These are phyloP conservation scores for Coemansia sp. DNA, from an alignment of 192 early-diverging fungal species.

Conservation along the genomic window DNA sequence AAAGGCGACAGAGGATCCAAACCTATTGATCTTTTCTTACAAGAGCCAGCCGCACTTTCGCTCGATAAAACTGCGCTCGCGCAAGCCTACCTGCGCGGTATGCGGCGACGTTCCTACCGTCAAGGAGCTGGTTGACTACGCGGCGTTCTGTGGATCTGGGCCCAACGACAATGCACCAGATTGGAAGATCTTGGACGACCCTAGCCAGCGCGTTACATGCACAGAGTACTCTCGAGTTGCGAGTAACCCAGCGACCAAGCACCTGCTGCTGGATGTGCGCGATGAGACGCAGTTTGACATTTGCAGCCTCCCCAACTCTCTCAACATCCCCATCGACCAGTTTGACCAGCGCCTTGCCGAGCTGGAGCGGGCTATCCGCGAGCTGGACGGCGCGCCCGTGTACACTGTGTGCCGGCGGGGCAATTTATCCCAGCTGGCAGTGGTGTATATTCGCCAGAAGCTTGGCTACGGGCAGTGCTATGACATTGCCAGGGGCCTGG, in stretches of 20 bases:
- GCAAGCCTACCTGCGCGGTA: slow-evolving; percentile 71
- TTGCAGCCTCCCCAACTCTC: slow-evolving; percentile 66
- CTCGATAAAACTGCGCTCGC: slow-evolving; percentile 72
- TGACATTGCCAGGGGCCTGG: slow-evolving; percentile 82
- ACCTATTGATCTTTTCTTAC: slow-evolving; percentile 81
- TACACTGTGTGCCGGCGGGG: slow-evolving; percentile 86
- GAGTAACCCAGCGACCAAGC: slow-evolving; percentile 15
- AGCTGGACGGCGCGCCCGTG: slow-evolving; percentile 55
- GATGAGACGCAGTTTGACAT: slow-evolving; percentile 83
- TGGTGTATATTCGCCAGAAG: slow-evolving; percentile 65
- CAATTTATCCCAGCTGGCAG: slow-evolving; percentile 88
- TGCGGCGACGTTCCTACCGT: slow-evolving; percentile 85
- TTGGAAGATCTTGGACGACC: slow-evolving; percentile 34
- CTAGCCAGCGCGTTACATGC: slow-evolving; percentile 51
- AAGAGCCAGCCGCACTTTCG: slow-evolving; percentile 68
- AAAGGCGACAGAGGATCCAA: slow-evolving; percentile 58
- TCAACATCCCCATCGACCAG: slow-evolving; percentile 60
- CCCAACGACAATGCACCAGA: slow-evolving; percentile 69
- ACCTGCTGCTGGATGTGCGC: slow-evolving; percentile 88
- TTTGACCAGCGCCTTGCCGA: slow-evolving; percentile 28
- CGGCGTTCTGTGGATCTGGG: slow-evolving; percentile 82
- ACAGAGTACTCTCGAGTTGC: slow-evolving; percentile 55
- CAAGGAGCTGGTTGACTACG: slow-evolving; percentile 84
- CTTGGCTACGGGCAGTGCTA: slow-evolving; percentile 61
- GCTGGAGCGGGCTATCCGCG: slow-evolving; percentile 40